Percentiles rank a stretch among this genome's conserved stretches.
Conservation (phyloP, 106 monocot species). For the Phalaenopsis equestris region DNA sequence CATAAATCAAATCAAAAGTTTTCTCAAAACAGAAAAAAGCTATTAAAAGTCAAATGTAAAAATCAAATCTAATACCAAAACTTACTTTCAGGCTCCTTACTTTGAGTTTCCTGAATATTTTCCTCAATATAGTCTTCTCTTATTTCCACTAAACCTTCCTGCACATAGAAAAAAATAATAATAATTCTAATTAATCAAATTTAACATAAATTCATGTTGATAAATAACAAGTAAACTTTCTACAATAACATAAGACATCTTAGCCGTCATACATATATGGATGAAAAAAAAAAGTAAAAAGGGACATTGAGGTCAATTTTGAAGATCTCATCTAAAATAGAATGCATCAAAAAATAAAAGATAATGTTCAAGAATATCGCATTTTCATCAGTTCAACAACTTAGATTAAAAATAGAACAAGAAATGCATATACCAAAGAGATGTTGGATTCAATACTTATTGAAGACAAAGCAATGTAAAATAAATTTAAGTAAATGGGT, state of each 20-base stretch:
- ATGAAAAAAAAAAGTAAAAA: background rate
- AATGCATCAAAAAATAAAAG: background rate
- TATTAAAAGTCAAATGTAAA: background rate
- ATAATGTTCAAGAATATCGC: background rate
- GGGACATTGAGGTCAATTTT: background rate
- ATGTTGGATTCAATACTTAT: background rate
- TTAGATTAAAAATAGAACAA: background rate
- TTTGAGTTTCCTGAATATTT: conserved; percentile 39
- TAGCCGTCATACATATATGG: background rate
- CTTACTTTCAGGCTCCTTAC: conserved; percentile 5
- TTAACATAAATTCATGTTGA: background rate
- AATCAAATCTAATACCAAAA: background rate
- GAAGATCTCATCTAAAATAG: background rate
- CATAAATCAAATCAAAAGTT: background rate
- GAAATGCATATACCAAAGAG: background rate
- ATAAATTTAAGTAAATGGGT: background rate
- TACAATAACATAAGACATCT: background rate
- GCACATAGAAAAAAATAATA: conserved; percentile 9
- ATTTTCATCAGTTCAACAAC: background rate
- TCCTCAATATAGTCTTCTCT: conserved; percentile 84
- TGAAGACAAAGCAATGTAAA: background rate
- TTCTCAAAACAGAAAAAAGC: background rate
- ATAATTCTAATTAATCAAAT: background rate
- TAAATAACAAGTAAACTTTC: background rate
- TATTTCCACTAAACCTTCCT: conserved; percentile 96